Conservation (phyloP, 2,329 filamentous ascomycete genomes). For the Pezicula carpinea region DNA sequence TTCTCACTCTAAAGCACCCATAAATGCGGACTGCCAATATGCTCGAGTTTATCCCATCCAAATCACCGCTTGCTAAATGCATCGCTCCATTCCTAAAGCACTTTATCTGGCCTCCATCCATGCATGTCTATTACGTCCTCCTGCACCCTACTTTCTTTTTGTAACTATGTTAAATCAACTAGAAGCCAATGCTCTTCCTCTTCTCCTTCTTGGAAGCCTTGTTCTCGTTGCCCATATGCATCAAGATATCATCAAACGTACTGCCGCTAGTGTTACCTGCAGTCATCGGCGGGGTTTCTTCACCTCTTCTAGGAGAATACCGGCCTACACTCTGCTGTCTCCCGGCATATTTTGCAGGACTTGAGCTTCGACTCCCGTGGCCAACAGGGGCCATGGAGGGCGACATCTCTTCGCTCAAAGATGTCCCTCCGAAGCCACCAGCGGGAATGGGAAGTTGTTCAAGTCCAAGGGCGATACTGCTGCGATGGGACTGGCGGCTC, state of each 20-base stretch:
- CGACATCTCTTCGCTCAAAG: not conserved
- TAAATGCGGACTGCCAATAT: not conserved
- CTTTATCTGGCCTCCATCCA: not conserved
- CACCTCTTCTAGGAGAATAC: not conserved
- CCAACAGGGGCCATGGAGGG: not conserved
- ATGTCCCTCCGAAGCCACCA: not conserved
- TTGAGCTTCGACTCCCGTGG: not conserved
- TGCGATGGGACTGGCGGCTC: conserved; percentile 16
- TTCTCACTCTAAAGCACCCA: not conserved
- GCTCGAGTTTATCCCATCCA: not conserved
- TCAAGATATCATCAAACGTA: conserved; percentile 3
- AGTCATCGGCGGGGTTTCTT: not conserved
- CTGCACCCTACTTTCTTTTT: not conserved
- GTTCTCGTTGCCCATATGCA: not conserved
- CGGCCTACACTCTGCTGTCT: not conserved
- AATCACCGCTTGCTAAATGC: not conserved
- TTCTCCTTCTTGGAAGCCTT: not conserved
- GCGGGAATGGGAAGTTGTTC: conserved; percentile 23
- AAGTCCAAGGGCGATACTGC: conserved; percentile 24
- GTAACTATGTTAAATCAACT: not conserved
- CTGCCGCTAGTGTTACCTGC: not conserved
- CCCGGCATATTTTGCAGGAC: not conserved
- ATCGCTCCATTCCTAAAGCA: not conserved
- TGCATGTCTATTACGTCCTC: not conserved
- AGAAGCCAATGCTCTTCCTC: not conserved